Base-by-base conservation (phyloP, 1,284 basidiomycete genomes). In the Tilletia setariae region DNA sequence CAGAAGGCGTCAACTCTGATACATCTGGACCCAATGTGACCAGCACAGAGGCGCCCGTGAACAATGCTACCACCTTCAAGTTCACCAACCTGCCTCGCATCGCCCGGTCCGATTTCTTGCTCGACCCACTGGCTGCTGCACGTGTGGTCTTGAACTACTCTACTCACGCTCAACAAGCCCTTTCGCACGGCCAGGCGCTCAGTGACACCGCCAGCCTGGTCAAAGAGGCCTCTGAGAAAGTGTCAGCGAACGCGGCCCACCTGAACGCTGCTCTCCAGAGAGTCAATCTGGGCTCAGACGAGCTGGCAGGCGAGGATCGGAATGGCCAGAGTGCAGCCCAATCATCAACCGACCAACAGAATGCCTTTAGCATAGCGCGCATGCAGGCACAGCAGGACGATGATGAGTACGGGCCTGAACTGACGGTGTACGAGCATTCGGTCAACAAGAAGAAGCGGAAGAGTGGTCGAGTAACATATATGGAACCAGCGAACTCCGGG, bases 391-490 rank as follows among this genome's bases (percentile, higher is more conserved):
- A 61, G 28, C 56, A 61, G 56, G 56, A 61, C 25, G 56, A 61
- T 1, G 56, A 61, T 2, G 56, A 61, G 21, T 61, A 30, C 4
- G 56, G 56, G 56, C 56, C 56, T 2, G 56, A 61, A 30, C 56
- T 61, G 30, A 61, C 56, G 0, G 56, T 61, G 28, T 61, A 61
- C 2, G 72, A 72, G 2, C 67, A 76, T 65, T 67, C 74, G 11
- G 74, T 70, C 62, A 76, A 76, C 70, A 76, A 74, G 65, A 76
- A 76, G 67, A 76, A 76, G 66, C 72, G 74, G 40, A 76, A 76
- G 64, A 76, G 71, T 66, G 71, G 67, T 13, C 69, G 72, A n/a
- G 56, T 61, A 7, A 61, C 56, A 25, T 61, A 61, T 30, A 32
- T 61, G 30, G 56, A 61, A 16, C 35, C 56, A 7, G 19, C 56